phyloP scores from a whole-genome alignment of 2,329 filamentous ascomycete genomes.

The Podosphaera xanthii region DNA sequence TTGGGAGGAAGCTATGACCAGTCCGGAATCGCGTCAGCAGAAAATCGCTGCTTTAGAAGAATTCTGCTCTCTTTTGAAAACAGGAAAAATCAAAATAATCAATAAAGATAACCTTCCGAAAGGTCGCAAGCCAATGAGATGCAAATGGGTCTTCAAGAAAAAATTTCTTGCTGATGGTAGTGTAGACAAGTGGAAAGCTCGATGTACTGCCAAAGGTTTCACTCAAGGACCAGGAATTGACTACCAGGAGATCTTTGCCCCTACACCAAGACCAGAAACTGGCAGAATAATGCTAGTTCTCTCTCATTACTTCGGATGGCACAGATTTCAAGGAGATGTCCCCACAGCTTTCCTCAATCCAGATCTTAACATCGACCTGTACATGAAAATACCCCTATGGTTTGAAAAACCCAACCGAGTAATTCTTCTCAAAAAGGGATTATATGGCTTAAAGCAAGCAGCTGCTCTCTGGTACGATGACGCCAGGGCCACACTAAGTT shows the following conservation, averaged over 20 bases:
- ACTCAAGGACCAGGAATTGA: not conserved
- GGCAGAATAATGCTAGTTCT: too few species aligned
- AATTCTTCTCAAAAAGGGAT: not conserved
- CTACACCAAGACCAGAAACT: too few species aligned
- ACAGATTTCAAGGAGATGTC: too few species aligned
- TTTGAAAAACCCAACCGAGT: not conserved
- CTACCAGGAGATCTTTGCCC: too few species aligned
- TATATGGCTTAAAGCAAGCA: not conserved
- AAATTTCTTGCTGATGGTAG: not conserved
- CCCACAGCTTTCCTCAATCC: too few species aligned
- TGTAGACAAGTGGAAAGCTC: not conserved
- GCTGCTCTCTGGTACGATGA: not conserved
- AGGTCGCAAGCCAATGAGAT: not conserved
- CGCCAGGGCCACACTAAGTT: not conserved
- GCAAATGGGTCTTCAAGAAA: not conserved
- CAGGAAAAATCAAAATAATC: not conserved
- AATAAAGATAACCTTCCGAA: not conserved
- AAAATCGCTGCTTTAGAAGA: not conserved
- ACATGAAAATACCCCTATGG: not conserved
- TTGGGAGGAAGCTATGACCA: not conserved
- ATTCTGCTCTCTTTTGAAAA: not conserved
- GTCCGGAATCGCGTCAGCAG: not conserved
- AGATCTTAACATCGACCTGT: not conserved
- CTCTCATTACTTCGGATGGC: too few species aligned
- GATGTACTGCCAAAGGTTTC: not conserved